These are phyloP conservation scores for Trichoderma sp. DNA, from an alignment of 2,329 filamentous ascomycete genomes.

Conservation along the genomic window DNA sequence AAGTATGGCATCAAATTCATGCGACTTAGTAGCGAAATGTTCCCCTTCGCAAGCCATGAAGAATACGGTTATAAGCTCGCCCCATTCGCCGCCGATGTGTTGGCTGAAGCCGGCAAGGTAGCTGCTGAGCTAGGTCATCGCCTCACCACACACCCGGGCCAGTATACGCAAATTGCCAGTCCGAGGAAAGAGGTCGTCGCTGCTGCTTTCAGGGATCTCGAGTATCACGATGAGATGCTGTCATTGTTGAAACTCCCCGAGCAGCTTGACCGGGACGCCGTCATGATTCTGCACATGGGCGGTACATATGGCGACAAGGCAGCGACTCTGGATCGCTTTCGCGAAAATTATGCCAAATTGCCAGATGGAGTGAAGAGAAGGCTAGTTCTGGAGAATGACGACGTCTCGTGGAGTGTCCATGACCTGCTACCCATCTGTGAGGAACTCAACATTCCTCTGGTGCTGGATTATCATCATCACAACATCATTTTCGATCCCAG, in stretches of 20 bases:
- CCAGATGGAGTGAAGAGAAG: conserved; percentile 73
- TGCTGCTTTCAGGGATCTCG: conserved; percentile 76
- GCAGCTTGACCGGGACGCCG: conserved; percentile 79
- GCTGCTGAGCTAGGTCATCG: conserved; percentile 79
- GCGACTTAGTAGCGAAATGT: conserved; percentile 93
- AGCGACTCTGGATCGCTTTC: conserved; percentile 76
- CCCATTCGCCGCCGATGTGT: conserved; percentile 75
- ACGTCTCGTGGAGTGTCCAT: conserved; percentile 90
- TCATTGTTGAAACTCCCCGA: conserved; percentile 72
- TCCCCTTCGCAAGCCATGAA: conserved; percentile 88
- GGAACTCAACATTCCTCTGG: conserved; percentile 89
- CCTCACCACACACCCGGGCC: conserved; percentile 87
- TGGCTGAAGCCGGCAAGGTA: conserved; percentile 75
- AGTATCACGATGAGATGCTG: conserved; percentile 86
- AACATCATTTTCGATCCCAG: conserved; percentile 83
- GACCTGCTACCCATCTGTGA: conserved; percentile 88
- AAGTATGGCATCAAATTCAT: conserved; percentile 90
- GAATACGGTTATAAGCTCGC: conserved; percentile 84
- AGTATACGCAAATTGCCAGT: conserved; percentile 89
- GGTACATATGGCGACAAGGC: conserved; percentile 85
- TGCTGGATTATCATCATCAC: conserved; percentile 93
- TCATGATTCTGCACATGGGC: conserved; percentile 95
- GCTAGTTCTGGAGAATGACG: conserved; percentile 90
- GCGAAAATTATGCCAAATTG: conserved; percentile 68
- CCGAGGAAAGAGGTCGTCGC: conserved; percentile 75